Conservation (phyloP, 192 early-diverging fungal species). For the Backusella circina region DNA sequence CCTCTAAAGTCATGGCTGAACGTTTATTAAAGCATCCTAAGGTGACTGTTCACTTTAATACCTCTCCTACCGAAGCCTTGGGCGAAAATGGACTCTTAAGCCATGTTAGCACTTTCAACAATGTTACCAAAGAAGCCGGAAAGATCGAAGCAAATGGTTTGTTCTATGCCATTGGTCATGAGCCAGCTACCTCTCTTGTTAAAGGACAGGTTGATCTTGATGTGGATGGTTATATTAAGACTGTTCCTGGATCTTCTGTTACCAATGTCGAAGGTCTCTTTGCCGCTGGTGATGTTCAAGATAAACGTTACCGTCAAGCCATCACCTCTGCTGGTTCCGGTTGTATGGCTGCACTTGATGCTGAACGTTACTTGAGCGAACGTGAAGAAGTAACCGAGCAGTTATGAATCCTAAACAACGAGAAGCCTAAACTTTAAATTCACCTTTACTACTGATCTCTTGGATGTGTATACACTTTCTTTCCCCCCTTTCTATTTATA, state of each 20-base stretch:
- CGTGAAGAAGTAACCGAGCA: conserved; percentile 9
- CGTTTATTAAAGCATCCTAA: conserved; percentile 83
- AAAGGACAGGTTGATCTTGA: conserved; percentile 79
- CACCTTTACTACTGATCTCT: background rate
- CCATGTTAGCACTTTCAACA: conserved; percentile 72
- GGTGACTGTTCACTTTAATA: conserved; percentile 91
- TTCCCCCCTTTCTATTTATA: background rate
- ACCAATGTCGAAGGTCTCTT: conserved; percentile 93
- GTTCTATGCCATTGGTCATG: conserved; percentile 98
- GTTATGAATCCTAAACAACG: conserved; percentile 3
- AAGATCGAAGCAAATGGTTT: conserved; percentile 81
- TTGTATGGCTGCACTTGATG: conserved; percentile 97
- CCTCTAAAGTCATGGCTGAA: conserved; percentile 95
- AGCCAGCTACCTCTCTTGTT: conserved; percentile 76
- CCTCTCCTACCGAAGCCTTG: conserved; percentile 76
- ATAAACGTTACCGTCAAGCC: conserved; percentile 94
- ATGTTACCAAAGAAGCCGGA: conserved; percentile 61
- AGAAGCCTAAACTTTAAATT: conserved; percentile 5
- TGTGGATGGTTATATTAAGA: conserved; percentile 84
- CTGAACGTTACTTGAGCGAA: conserved; percentile 91
- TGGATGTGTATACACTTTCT: background rate
- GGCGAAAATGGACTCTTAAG: conserved; percentile 80
- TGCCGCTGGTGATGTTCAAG: conserved; percentile 97
- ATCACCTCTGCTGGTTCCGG: conserved; percentile 95
- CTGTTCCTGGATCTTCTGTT: conserved; percentile 69